Evolutionary conservation across 495 filamentous ascomycete genomes (phyloP).

Genomic region (Lophiotrema nucula): DNA sequence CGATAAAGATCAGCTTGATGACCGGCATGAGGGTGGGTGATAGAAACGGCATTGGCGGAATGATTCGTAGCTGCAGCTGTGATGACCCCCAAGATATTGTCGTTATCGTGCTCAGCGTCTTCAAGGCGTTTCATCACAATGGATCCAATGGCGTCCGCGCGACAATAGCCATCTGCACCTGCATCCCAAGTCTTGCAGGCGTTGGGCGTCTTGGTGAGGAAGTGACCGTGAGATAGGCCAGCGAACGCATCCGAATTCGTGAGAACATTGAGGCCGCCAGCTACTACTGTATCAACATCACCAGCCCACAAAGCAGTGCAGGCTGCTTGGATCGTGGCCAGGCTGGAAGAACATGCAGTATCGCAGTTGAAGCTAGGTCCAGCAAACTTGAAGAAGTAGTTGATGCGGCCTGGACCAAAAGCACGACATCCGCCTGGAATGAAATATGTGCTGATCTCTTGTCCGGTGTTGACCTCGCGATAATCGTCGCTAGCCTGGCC

Average conservation of each 20-base stretch:
- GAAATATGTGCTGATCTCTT: slow-evolving; percentile 46
- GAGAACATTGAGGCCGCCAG: slow-evolving; percentile 45
- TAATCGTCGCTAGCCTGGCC: slow-evolving; percentile 44
- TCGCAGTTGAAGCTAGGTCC: slow-evolving; percentile 38
- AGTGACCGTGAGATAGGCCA: slow-evolving; percentile 41
- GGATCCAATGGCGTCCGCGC: slow-evolving; percentile 40
- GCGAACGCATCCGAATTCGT: slow-evolving; percentile 40
- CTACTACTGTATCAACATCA: slow-evolving; percentile 44
- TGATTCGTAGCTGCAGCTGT: slow-evolving; percentile 38
- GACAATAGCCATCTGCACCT: slow-evolving; percentile 45
- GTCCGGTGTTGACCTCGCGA: slow-evolving; percentile 39
- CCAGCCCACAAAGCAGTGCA: slow-evolving; percentile 42
- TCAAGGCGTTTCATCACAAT: slow-evolving; percentile 36
- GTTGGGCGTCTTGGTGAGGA: slow-evolving; percentile 43
- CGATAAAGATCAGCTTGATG: slow-evolving; percentile 34
- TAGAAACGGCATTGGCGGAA: slow-evolving; percentile 41
- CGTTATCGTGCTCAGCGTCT: slow-evolving; percentile 40
- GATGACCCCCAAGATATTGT: slow-evolving; percentile 40
- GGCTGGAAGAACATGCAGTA: slow-evolving; percentile 43
- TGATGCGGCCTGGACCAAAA: slow-evolving; percentile 45
- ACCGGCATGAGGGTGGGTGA: slow-evolving; percentile 41
- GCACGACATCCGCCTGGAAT: slow-evolving; percentile 44
- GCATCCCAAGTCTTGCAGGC: slow-evolving; percentile 49
- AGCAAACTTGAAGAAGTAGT: slow-evolving; percentile 47
- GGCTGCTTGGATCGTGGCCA: slow-evolving; percentile 40